These are phyloP conservation scores for Lophium mytilinum DNA, from an alignment of 495 filamentous ascomycete genomes.

Conservation along the genomic window DNA sequence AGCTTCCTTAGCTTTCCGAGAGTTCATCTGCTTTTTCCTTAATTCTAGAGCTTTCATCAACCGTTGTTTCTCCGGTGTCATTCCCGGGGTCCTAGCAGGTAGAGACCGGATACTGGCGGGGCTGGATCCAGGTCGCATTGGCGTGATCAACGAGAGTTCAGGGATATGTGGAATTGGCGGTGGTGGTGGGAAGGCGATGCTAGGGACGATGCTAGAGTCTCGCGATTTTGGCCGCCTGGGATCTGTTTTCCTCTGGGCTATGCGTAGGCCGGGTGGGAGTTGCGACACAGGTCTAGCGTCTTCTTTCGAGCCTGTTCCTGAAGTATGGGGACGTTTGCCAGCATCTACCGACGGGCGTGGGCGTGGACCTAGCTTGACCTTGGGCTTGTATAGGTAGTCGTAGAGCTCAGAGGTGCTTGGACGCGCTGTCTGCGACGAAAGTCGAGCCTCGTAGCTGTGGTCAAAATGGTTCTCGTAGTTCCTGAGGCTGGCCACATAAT, in stretches of 20 bases:
- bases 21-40: slow-evolving; percentile 59
- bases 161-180: slow-evolving; percentile 32
- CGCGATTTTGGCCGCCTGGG: slow-evolving; percentile 24
- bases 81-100: slow-evolving; percentile 47
- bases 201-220: slow-evolving; percentile 20
- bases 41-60: slow-evolving; percentile 91
- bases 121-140: slow-evolving; percentile 44
- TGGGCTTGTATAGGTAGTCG: slow-evolving; percentile 23
- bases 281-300: slow-evolving; percentile 18
- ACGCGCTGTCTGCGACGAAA: slow-evolving; percentile 24
- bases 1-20: slow-evolving; percentile 14
- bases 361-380: slow-evolving; percentile 25
- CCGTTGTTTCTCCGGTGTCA: slow-evolving; percentile 83
- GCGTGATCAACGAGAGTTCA: slow-evolving; percentile 40
- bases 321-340: slow-evolving; percentile 19
- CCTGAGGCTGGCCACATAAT: slow-evolving; percentile 14
- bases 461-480: slow-evolving; percentile 19
- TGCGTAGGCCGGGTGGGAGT: slow-evolving; percentile 28
- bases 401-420: slow-evolving; percentile 20
- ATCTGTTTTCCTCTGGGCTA: slow-evolving; percentile 22
- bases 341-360: slow-evolving; percentile 18
- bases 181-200: slow-evolving; percentile 27
- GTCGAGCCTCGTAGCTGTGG: slow-evolving; percentile 16
- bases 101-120: slow-evolving; percentile 41
- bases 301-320: slow-evolving; percentile 6